These are phyloP conservation scores for Penicillium mononematosum DNA, from an alignment of 495 filamentous ascomycete species.

Conservation along the genomic window DNA sequence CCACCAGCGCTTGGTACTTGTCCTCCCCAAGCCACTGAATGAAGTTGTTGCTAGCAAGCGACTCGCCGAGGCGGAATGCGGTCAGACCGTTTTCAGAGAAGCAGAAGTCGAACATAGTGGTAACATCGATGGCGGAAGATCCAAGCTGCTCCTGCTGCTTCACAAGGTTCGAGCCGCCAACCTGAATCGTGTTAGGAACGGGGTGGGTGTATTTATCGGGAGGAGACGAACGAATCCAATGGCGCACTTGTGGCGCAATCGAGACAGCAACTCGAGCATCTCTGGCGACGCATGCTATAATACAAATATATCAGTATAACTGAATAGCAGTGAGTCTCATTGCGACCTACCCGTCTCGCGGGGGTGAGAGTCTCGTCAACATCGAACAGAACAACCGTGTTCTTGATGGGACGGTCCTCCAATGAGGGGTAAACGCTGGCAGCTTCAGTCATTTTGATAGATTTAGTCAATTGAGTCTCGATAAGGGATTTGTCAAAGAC, in stretches of 20 bases:
- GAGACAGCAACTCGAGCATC: slow-evolving; percentile 77
- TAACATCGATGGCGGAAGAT: slow-evolving; percentile 59
- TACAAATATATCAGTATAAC: slow-evolving; percentile 14
- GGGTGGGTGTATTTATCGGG: background rate
- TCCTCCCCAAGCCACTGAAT: slow-evolving; percentile 92
- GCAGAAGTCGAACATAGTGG: slow-evolving; percentile 88
- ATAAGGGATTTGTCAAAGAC: slow-evolving; percentile 5
- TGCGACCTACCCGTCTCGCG: slow-evolving; percentile 62
- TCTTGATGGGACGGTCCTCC: slow-evolving; percentile 75
- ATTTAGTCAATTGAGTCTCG: slow-evolving; percentile 1
- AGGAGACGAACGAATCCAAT: slow-evolving; percentile 71
- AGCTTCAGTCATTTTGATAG: slow-evolving; percentile 43
- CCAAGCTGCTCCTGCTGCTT: slow-evolving; percentile 98
- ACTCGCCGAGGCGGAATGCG: slow-evolving; percentile 76
- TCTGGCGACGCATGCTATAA: slow-evolving; percentile 64
- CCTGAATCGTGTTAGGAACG: slow-evolving; percentile 29
- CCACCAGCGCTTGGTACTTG: slow-evolving; percentile 83
- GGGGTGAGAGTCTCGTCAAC: slow-evolving; percentile 87
- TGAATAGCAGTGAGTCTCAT: background rate
- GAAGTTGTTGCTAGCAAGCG: slow-evolving; percentile 74
- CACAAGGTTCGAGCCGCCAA: slow-evolving; percentile 78
- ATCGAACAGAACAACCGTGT: slow-evolving; percentile 91
- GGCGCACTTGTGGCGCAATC: slow-evolving; percentile 80
- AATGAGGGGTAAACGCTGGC: slow-evolving; percentile 68
- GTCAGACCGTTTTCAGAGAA: slow-evolving; percentile 95